Base-by-base conservation (phyloP, 352 stramenopile genomes). In the Pythium aquatile region DNA sequence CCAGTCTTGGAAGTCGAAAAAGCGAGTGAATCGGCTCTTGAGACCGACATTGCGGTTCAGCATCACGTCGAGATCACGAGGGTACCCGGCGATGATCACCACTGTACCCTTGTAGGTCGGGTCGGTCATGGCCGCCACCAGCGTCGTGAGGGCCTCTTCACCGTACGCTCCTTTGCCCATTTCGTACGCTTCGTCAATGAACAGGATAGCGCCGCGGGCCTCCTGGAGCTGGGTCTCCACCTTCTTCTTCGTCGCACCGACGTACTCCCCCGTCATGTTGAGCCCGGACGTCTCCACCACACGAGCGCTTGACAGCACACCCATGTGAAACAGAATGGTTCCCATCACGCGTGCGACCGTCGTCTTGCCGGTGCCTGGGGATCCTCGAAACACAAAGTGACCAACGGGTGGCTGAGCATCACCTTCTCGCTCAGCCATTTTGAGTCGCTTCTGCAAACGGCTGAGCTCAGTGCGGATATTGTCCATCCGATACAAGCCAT, bases 181-280 rank as follows among this genome's bases (percentile, higher is more conserved):
- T 26, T 90, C 93, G 61, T 98, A 98, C 7, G 91, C 85, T 65
- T 98, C 94, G 63, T 98, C 87, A 37, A 98, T 88, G 66, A 98
- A 98, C 29, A 99, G 68, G 33, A 99, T 78, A 24, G 90, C 93
- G 11, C 94, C 96, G 20, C 85, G 81, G 2, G 93, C 93, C 65
- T 97, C 77, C 7, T 91, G 82, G 2, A 98, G 72, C 52, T 98
- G 84, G 16, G 85, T 74, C 10, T 78, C 77, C 6, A 96, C 94
- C 40, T 92, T 94, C 54, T 91, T 79, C 57, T 97, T 91, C 2
- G 92, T 98, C 3, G 95, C 87, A 0, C 90, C 91, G 33, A 97
- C 78, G 47, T 93, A 90, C 33, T 94, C 72, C 63, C 85, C 91
- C 0, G 95, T 95, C 32, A 98, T 72, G 32, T 97, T 88, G 33